Evolutionary conservation across 2,329 filamentous ascomycete species (phyloP).

Genomic region (Orbilia javanica): DNA sequence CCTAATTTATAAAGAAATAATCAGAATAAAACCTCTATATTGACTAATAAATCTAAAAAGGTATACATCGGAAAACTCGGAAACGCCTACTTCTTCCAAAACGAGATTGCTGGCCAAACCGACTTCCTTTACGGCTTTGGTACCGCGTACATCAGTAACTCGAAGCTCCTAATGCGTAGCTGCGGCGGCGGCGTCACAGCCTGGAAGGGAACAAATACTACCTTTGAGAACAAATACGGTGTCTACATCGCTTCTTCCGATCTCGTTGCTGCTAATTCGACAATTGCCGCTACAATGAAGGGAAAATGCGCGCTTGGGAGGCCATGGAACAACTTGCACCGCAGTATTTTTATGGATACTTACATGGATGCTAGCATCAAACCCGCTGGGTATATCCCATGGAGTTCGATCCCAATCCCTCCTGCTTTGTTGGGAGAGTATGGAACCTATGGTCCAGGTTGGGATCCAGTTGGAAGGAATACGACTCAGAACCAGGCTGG

Average conservation of each 20-base stretch:
- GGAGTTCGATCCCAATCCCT: conserved; percentile 67
- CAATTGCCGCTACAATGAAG: conserved; percentile 63
- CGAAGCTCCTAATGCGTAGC: conserved; percentile 70
- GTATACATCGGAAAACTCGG: conserved; percentile 76
- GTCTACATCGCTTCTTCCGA: conserved; percentile 73
- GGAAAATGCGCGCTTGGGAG: conserved; percentile 72
- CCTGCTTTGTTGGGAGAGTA: conserved; percentile 73
- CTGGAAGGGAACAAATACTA: conserved; percentile 78
- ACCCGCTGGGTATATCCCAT: conserved; percentile 71
- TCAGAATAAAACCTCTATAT: background rate
- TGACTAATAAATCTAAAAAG: conserved; percentile 62
- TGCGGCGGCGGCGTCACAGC: conserved; percentile 74
- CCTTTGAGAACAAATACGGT: conserved; percentile 76
- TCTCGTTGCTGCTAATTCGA: conserved; percentile 71
- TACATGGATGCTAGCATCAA: conserved; percentile 71
- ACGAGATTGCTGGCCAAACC: conserved; percentile 74
- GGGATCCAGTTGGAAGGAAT: conserved; percentile 68
- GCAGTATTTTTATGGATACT: conserved; percentile 71
- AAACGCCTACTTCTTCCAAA: conserved; percentile 75
- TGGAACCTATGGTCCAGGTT: conserved; percentile 70
- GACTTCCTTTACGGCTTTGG: conserved; percentile 79
- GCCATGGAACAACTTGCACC: conserved; percentile 74
- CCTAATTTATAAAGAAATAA: background rate
- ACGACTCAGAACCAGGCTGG: conserved; percentile 31
- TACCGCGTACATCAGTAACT: conserved; percentile 73